These are phyloP conservation scores for Wallacemonas sp. DNA, from an alignment of 208 protist species.

Conservation along the genomic window DNA sequence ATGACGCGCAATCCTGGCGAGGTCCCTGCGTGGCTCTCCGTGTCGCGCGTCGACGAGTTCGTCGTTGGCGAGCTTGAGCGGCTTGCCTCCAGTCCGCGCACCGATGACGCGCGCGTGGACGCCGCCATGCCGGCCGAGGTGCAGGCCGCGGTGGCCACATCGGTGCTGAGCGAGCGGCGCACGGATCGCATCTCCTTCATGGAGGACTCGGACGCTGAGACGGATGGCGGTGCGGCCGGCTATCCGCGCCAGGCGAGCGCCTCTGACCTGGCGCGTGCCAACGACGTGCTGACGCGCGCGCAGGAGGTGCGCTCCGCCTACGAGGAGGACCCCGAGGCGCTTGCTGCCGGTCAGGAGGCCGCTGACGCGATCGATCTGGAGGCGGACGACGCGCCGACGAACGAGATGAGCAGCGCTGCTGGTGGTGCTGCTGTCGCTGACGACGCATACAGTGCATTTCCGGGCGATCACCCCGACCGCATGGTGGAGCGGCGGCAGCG, in stretches of 20 bases:
- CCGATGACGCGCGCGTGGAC: not conserved
- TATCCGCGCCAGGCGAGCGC: not conserved
- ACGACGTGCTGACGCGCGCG: not conserved
- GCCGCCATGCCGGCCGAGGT: not conserved
- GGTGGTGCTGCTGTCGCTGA: not conserved
- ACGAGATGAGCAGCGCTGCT: not conserved
- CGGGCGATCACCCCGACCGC: constrained; percentile 15
- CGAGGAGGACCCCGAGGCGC: not conserved
- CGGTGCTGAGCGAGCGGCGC: not conserved
- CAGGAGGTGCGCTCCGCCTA: not conserved
- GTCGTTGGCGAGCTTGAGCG: constrained; percentile 40
- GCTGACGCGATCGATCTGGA: not conserved
- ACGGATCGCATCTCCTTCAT: not conserved
- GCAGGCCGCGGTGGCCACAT: not conserved
- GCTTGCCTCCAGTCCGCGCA: constrained; percentile 24
- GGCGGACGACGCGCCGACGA: not conserved
- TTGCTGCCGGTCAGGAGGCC: not conserved
- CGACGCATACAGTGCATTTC: not conserved
- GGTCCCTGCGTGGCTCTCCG: constrained; percentile 38
- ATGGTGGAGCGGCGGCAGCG: constrained; percentile 40
- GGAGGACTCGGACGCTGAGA: not conserved
- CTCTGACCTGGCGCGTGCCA: constrained; percentile 4
- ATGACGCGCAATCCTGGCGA: constrained; percentile 28
- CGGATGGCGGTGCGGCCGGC: not conserved
- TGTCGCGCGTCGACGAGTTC: constrained; percentile 43